Conservation (phyloP, 352 stramenopile species). For the Phytophthora pinifolia region DNA sequence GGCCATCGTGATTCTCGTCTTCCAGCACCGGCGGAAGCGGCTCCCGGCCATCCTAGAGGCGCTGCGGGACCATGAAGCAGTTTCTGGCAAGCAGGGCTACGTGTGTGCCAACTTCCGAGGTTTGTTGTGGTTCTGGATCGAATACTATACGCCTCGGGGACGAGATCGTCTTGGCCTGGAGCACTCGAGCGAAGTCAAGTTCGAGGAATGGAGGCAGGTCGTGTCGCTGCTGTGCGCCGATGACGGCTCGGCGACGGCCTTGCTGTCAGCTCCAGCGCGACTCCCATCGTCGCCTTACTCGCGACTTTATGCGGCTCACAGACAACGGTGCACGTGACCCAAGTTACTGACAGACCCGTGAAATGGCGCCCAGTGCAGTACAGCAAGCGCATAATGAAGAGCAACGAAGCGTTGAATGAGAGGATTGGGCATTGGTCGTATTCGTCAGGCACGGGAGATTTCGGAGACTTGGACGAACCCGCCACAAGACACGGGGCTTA, state of each 20-base stretch:
- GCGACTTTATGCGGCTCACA: constrained; percentile 44
- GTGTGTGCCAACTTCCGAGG: constrained; percentile 91
- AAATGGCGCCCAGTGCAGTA: not conserved
- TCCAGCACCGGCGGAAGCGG: constrained; percentile 88
- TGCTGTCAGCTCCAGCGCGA: constrained; percentile 56
- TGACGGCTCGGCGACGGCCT: constrained; percentile 85
- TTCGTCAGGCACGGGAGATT: no score
- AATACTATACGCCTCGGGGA: constrained; percentile 95
- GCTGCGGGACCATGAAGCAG: constrained; percentile 64
- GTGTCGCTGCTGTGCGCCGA: constrained; percentile 92
- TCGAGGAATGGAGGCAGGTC: constrained; percentile 92
- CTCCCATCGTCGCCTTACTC: constrained; percentile 74
- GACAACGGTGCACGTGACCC: constrained; percentile 27
- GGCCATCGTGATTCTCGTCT: constrained; percentile 94
- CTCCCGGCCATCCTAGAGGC: constrained; percentile 72
- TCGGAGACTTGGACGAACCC: not conserved
- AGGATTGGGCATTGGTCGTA: no score
- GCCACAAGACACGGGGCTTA: no score
- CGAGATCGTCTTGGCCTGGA: constrained; percentile 93
- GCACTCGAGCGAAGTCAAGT: constrained; percentile 94
- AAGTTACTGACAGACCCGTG: not conserved
- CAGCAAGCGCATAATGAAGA: not conserved
- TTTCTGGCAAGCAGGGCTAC: constrained; percentile 66
- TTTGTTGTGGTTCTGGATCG: constrained; percentile 95
- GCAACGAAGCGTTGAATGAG: not conserved